Evolutionary conservation across 2,329 filamentous ascomycete genomes (phyloP).

Genomic region (Cephalotrichum gorgonifer): DNA sequence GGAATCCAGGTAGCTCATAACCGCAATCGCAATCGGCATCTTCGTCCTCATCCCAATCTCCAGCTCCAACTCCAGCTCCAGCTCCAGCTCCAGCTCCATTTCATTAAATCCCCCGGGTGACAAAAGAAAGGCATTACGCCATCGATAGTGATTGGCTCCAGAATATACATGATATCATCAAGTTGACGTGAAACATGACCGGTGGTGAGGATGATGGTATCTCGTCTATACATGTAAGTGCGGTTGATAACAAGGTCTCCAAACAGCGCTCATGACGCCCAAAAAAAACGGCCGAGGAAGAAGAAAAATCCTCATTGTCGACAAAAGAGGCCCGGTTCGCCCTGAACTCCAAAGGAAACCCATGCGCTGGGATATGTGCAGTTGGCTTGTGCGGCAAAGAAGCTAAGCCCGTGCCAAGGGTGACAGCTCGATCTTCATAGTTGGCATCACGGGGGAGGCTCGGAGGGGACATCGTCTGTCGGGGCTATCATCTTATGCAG

Average conservation of each 20-base stretch:
- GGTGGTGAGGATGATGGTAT: conserved; percentile 22
- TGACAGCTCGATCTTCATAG: not conserved
- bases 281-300: not conserved
- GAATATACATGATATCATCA: not conserved
- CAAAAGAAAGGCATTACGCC: not conserved
- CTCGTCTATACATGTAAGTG: conserved; percentile 23
- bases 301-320: not conserved
- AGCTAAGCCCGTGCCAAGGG: not conserved
- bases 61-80: too few species aligned
- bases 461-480: not conserved
- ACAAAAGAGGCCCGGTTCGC: not conserved
- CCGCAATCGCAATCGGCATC: not conserved
- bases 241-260: conserved; percentile 3
- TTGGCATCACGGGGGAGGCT: not conserved
- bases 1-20: not conserved
- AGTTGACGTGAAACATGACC: not conserved
- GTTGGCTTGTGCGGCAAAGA: not conserved
- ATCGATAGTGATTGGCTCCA: not conserved
- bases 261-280: not conserved
- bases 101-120: too few species aligned
- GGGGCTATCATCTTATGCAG: not conserved
- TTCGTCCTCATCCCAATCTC: not conserved
- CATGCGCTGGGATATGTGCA: not conserved
- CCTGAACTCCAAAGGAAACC: not conserved
- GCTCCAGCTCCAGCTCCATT: too few species aligned